Evolutionary conservation across 768 basidiomycete genomes (phyloP).

Genomic region (Amanita thiersii): DNA sequence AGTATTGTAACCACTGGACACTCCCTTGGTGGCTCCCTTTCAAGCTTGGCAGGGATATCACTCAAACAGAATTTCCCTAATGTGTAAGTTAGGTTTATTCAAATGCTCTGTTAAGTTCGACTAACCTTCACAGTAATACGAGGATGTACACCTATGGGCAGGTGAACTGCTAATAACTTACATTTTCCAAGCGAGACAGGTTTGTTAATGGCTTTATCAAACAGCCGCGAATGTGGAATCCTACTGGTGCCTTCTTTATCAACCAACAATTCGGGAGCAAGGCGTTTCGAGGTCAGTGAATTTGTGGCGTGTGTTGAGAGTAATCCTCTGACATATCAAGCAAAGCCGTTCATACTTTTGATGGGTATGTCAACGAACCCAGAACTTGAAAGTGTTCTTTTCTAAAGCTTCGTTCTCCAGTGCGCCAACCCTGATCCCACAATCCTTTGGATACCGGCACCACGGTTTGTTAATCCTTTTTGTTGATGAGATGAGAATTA

Average conservation of each 20-base stretch:
- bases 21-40: slow-evolving; percentile 27
- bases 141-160: slow-evolving; percentile 16
- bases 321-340: too few species aligned
- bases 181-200: background rate
- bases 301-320: too few species aligned
- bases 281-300: slow-evolving; percentile 13
- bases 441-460: slow-evolving; percentile 9
- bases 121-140: too few species aligned
- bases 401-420: too few species aligned
- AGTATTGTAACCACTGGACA: slow-evolving; percentile 27
- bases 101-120: too few species aligned
- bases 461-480: slow-evolving; percentile 7
- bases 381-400: too few species aligned
- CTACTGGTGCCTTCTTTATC: slow-evolving; percentile 12
- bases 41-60: slow-evolving; percentile 9
- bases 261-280: slow-evolving; percentile 12
- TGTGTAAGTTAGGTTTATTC: background rate
- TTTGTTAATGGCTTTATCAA: too few species aligned
- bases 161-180: slow-evolving; percentile 6
- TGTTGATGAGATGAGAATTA: background rate
- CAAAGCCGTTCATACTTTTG: slow-evolving; percentile 12
- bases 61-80: slow-evolving; percentile 11
- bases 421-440: slow-evolving; percentile 12
- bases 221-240: slow-evolving; percentile 13
- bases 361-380: too few species aligned